These are phyloP conservation scores for Leucocoprinus leucothites DNA, from an alignment of 768 basidiomycete species.

Conservation along the genomic window DNA sequence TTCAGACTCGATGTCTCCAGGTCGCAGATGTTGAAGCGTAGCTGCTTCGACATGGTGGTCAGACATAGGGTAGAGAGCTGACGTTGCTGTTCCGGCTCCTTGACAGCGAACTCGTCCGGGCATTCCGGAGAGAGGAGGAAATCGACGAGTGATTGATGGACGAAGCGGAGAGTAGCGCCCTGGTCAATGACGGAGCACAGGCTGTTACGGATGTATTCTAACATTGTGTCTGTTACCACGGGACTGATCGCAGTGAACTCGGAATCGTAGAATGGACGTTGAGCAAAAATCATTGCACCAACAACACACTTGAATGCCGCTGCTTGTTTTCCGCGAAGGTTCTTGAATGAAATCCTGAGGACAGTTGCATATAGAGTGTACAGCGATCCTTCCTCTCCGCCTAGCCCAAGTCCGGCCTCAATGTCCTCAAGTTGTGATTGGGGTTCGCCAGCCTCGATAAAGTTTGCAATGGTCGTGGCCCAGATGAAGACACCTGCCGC, in stretches of 20 bases:
- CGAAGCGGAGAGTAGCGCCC: conserved; percentile 14
- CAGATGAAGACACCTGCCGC: conserved; percentile 29
- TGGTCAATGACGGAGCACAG: conserved; percentile 19
- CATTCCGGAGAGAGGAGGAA: too few relatives aligned
- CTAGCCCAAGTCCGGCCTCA: conserved; percentile 5
- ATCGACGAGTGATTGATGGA: conserved; percentile 26
- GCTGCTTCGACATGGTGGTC: conserved; percentile 22
- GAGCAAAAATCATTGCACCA: conserved; percentile 20
- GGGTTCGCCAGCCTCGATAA: conserved; percentile 19
- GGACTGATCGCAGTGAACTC: conserved; percentile 8
- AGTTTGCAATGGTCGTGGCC: conserved; percentile 21
- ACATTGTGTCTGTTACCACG: background rate
- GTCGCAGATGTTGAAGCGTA: conserved; percentile 33
- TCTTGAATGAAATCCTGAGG: too few relatives aligned
- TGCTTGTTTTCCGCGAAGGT: too few relatives aligned
- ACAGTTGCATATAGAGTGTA: conserved; percentile 10
- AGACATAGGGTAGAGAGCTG: conserved; percentile 21
- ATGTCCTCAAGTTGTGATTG: conserved; percentile 12
- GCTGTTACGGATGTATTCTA: conserved; percentile 18
- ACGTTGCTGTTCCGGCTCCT: too few relatives aligned
- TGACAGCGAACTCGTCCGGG: too few relatives aligned
- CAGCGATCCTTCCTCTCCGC: too few relatives aligned
- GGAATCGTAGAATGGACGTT: conserved; percentile 16
- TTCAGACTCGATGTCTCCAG: conserved; percentile 25
- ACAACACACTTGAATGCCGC: conserved; percentile 16